phyloP scores from a whole-genome alignment of 1,284 basidiomycete species.

The Sphagnurus paluster region DNA sequence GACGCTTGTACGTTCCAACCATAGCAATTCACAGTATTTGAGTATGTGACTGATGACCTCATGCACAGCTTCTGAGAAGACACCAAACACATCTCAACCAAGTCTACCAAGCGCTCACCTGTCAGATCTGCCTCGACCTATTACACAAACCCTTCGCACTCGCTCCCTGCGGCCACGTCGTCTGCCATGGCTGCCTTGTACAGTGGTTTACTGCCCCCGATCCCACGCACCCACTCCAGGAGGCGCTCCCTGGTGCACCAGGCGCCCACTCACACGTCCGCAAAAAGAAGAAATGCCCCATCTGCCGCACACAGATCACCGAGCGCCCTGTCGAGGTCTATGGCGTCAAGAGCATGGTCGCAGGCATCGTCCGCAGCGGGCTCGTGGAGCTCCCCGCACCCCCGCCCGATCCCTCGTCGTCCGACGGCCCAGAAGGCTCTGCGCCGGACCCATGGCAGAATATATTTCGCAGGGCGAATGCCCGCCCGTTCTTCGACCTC shows the following conservation, averaged over 20 bases:
- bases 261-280: slow-evolving; percentile 21
- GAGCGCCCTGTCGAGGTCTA: slow-evolving; percentile 72
- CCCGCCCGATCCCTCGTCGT: slow-evolving; percentile 9
- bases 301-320: slow-evolving; percentile 62
- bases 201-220: slow-evolving; percentile 64
- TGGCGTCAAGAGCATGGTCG: slow-evolving; percentile 67
- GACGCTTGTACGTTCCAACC: slow-evolving; percentile 31
- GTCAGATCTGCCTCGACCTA: slow-evolving; percentile 74
- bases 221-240: slow-evolving; percentile 4
- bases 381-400: slow-evolving; percentile 40
- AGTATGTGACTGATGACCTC: slow-evolving; percentile 3
- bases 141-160: slow-evolving; percentile 70
- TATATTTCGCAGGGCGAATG: slow-evolving; percentile 45
- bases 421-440: slow-evolving; percentile 16
- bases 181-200: slow-evolving; percentile 70
- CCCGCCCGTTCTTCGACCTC: slow-evolving; percentile 17
- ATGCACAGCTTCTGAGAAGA: slow-evolving; percentile 40
- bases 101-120: slow-evolving; percentile 63
- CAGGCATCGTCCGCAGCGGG: slow-evolving; percentile 49
- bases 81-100: slow-evolving; percentile 51
- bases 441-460: slow-evolving; percentile 59
- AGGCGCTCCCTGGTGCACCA: slow-evolving; percentile 16
- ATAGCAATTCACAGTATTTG: slow-evolving; percentile 1
- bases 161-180: slow-evolving; percentile 72
- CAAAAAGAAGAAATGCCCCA: slow-evolving; percentile 70